A percentile compares a stretch with the other conserved stretches of the same genome.
These are phyloP conservation scores for Persicaria tinctoria DNA, from an alignment of 148 eudicot species.

Conservation along the genomic window DNA sequence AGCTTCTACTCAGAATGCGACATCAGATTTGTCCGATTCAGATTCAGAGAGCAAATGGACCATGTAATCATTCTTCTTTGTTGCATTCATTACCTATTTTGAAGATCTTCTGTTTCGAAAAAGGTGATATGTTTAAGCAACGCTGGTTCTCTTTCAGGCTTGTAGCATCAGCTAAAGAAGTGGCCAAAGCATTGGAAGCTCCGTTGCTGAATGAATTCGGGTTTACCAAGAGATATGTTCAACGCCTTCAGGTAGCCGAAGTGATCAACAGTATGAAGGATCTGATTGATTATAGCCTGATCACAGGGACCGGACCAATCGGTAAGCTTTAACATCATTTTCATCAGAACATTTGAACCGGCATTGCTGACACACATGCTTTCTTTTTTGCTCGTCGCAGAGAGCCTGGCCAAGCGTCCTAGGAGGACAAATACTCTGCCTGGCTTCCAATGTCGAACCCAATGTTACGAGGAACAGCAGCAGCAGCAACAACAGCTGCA, in stretches of 20 bases:
- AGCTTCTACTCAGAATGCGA: conserved; percentile 70
- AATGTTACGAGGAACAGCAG: conserved; percentile 35
- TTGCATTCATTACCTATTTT: neutral
- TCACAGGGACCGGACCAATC: conserved; percentile 49
- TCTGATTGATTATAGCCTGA: too few species aligned
- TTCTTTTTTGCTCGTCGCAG: conserved; percentile 25
- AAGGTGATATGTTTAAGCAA: too few species aligned
- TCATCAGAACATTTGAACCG: neutral
- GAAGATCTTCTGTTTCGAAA: neutral
- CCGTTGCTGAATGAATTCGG: conserved; percentile 85
- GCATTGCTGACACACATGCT: neutral
- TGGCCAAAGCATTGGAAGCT: conserved; percentile 72
- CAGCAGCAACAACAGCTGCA: conserved; percentile 35
- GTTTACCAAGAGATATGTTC: conserved; percentile 84
- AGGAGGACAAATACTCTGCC: conserved; percentile 24
- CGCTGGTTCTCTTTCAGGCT: conserved; percentile 36
- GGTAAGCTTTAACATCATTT: conserved; percentile 37
- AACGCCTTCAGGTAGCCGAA: conserved; percentile 96
- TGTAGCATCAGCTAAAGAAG: conserved; percentile 56
- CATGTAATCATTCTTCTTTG: conserved; percentile 38
- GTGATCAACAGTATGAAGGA: conserved; percentile 90
- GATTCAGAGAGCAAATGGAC: conserved; percentile 83
- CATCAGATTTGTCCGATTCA: conserved; percentile 52
- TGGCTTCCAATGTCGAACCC: conserved; percentile 31
- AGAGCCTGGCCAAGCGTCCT: conserved; percentile 87